phyloP scores from a whole-genome alignment of 1,284 basidiomycete species.

The Amylostereum areolatum region DNA sequence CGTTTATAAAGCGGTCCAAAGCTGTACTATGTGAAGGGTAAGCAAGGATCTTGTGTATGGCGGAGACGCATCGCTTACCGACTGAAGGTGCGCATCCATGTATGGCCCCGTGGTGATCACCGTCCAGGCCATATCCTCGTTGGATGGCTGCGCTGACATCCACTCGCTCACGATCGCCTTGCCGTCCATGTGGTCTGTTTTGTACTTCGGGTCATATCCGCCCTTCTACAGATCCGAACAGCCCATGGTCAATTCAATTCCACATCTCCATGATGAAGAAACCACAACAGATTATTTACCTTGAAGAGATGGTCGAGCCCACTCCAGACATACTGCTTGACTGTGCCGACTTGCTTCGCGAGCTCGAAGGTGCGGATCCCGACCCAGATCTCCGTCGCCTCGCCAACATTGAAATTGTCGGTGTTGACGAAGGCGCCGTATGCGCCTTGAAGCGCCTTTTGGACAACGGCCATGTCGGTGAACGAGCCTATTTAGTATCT shows the following conservation, averaged over 20 bases:
- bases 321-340: slow-evolving; percentile 43
- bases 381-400: slow-evolving; percentile 35
- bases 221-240: slow-evolving; percentile 11
- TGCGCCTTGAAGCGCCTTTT: slow-evolving; percentile 30
- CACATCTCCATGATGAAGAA: too few relatives aligned
- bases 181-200: slow-evolving; percentile 35
- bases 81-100: slow-evolving; percentile 35
- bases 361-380: slow-evolving; percentile 42
- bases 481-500: too few relatives aligned
- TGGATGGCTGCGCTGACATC: slow-evolving; percentile 35
- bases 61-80: slow-evolving; percentile 15
- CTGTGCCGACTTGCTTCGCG: slow-evolving; percentile 30
- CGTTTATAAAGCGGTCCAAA: slow-evolving; percentile 34
- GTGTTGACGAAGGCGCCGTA: slow-evolving; percentile 43
- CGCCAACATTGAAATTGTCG: slow-evolving; percentile 41
- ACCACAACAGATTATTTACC: slow-evolving; percentile 18
- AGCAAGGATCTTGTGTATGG: background rate
- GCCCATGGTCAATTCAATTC: background rate
- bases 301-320: slow-evolving; percentile 38
- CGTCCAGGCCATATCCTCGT: slow-evolving; percentile 33
- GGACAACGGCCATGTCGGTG: slow-evolving; percentile 9
- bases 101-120: slow-evolving; percentile 38
- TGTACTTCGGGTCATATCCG: slow-evolving; percentile 21
- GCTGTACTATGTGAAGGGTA: slow-evolving; percentile 20
- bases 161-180: slow-evolving; percentile 41